Evolutionary conservation across 1,284 basidiomycete species (phyloP).

Genomic region (Naganishia sp.): DNA sequence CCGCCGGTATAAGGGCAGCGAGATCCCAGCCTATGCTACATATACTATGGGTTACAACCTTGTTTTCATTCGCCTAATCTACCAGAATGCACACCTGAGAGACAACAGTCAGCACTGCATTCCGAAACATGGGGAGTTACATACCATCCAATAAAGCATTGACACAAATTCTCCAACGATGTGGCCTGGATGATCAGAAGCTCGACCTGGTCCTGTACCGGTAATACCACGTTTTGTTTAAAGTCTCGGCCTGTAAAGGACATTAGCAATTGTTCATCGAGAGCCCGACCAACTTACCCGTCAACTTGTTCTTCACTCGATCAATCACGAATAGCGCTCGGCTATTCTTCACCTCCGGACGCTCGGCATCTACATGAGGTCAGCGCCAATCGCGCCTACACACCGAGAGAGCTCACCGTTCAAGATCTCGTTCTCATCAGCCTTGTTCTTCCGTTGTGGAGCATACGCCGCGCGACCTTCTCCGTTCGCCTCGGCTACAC

Average conservation of each 20-base stretch:
- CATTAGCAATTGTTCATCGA: background rate
- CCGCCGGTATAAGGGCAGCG: constrained; percentile 4
- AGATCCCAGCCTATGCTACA: constrained; percentile 6
- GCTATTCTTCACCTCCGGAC: constrained; percentile 84
- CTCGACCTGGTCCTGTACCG: constrained; percentile 78
- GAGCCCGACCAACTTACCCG: constrained; percentile 59
- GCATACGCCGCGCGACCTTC: constrained; percentile 42
- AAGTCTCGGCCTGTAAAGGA: constrained; percentile 73
- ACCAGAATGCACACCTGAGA: constrained; percentile 33
- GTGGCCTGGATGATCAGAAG: constrained; percentile 88
- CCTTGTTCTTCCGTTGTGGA: constrained; percentile 43
- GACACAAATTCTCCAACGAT: constrained; percentile 87
- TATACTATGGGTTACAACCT: background rate
- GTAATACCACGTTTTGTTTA: constrained; percentile 72
- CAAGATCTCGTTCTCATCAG: constrained; percentile 55
- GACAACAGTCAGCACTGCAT: background rate
- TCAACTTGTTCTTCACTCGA: constrained; percentile 89
- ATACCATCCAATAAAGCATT: constrained; percentile 93
- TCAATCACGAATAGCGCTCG: constrained; percentile 87
- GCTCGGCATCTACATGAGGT: constrained; percentile 42
- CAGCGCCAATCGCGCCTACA: background rate
- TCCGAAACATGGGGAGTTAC: background rate
- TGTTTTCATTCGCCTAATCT: background rate
- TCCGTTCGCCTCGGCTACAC: constrained; percentile 30
- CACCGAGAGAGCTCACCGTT: constrained; percentile 43